Base-by-base conservation (phyloP, 2,329 filamentous ascomycete genomes). In the Anisogramma anomala region DNA sequence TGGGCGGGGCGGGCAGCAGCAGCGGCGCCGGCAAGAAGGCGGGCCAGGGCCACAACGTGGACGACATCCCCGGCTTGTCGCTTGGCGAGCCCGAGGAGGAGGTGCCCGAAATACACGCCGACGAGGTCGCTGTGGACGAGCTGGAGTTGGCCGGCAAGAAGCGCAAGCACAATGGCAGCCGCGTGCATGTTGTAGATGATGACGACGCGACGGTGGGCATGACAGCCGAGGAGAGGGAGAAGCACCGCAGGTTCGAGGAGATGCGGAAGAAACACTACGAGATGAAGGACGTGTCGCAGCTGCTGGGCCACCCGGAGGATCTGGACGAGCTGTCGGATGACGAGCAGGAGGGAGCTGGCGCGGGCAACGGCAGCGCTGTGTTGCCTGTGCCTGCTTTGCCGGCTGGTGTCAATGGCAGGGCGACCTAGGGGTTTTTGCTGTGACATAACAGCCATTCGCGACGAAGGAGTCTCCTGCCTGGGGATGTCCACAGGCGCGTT, bases 251-350 rank as follows among this genome's bases (percentile, higher is more conserved):
- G 58, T 98, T 98, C 60, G 88, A 95, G 66, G 72, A 84, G 65
- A 72, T 86, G 68, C 77, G 91, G 56, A 95, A 91, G 78, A 89
- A 80, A 68, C 91, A 98, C 63, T 98, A 98, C 63, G 91, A 98
- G 71, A 98, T 98, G 91, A 86, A 77, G 65, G 83, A 91, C 56
- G 87, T 95, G 44, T 94, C 91, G 55, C 76, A 80, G 55, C 65
- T 96, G 39, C 74, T 98, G 50, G 88, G 86, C 11, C 81, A 85
- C 54, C 77, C 81, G 3, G 79, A 83, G 55, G 67, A 74, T 3
- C 53, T 82, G 34, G 74, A 77, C 36, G 76, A 75, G n/a, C 58
- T 71, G 31, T 77, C 78, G 33, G 74, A 77, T 11, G 72, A 74
- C 2, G 75, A 78, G 3, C 64, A 61, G 0, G 58, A 60, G 2